Evolutionary conservation across 140 eudicot species (phyloP).

Genomic region (Artemisia princeps): DNA sequence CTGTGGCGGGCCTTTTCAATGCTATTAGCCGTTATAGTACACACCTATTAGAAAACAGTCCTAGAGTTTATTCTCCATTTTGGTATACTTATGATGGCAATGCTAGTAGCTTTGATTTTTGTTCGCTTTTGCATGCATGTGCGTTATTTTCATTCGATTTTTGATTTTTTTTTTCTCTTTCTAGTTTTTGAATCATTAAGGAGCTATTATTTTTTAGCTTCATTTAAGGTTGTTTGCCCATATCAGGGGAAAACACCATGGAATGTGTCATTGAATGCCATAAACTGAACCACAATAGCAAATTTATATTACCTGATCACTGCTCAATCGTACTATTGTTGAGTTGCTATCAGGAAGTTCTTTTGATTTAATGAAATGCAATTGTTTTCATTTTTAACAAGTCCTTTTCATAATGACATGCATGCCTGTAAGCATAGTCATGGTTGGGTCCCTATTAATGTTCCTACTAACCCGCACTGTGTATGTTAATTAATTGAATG

Average conservation of each 20-base stretch:
- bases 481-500: constrained; percentile 17
- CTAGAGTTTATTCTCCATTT: constrained; percentile 1
- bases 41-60: background rate
- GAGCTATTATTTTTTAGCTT: no score
- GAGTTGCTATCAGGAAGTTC: background rate
- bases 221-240: no score
- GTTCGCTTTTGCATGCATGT: background rate
- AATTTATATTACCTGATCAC: no score
- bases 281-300: no score
- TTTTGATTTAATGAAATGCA: background rate
- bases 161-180: no score
- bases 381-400: background rate
- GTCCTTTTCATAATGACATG: background rate
- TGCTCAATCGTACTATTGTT: background rate
- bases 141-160: no score
- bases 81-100: background rate
- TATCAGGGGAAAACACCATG: no score
- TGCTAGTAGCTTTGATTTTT: background rate
- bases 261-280: no score
- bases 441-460: background rate
- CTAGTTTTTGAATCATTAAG: no score
- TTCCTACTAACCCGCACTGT: background rate
- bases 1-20: background rate
- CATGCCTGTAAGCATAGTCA: background rate
- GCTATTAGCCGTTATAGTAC: background rate